Percentiles rank a stretch among this genome's conserved stretches.
These are phyloP conservation scores for Dichotomocladium elegans DNA, from an alignment of 371 early-diverging fungal genomes.

Conservation along the genomic window DNA sequence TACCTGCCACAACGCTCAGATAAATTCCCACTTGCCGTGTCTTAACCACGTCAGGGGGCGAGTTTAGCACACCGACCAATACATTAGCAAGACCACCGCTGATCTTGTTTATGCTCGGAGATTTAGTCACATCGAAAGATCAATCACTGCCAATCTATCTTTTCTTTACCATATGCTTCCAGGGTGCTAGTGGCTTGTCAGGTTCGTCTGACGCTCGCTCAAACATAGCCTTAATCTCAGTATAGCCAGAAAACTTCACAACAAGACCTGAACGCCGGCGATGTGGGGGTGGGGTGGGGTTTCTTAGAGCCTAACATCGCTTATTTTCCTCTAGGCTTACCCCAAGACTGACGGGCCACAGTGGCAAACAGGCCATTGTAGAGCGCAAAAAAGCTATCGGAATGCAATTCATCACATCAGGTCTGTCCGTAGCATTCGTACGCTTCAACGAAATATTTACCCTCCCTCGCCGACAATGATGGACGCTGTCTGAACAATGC, in stretches of 20 bases:
- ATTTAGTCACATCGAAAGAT: too few relatives aligned
- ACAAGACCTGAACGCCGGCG: conserved; percentile 28
- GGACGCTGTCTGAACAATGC: conserved; percentile 37
- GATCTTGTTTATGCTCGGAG: conserved; percentile 9
- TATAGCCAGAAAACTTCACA: conserved; percentile 48
- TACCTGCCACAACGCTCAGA: too few relatives aligned
- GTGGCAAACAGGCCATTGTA: conserved; percentile 50
- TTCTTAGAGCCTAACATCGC: neutral
- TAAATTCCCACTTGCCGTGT: conserved; percentile 25
- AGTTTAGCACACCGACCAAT: conserved; percentile 47
- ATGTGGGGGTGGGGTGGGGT: neutral
- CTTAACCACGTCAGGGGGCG: conserved; percentile 48
- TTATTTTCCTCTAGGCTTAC: conserved; percentile 8
- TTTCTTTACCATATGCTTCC: conserved; percentile 41
- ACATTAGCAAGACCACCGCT: conserved; percentile 50
- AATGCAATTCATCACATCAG: too few relatives aligned
- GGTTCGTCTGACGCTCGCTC: conserved; percentile 22
- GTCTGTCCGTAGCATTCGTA: neutral
- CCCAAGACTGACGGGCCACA: conserved; percentile 47
- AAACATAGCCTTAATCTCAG: conserved; percentile 41
- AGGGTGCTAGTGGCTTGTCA: conserved; percentile 28
- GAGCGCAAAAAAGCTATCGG: conserved; percentile 36
- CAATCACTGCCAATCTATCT: too few relatives aligned
- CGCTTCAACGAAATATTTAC: conserved; percentile 11
- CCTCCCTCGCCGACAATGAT: conserved; percentile 43